Evolutionary conservation across 2,329 filamentous ascomycete genomes (phyloP), one percentile per base, ranked within the genome.

Genomic region (Coleophoma eucalyptorum): DNA sequence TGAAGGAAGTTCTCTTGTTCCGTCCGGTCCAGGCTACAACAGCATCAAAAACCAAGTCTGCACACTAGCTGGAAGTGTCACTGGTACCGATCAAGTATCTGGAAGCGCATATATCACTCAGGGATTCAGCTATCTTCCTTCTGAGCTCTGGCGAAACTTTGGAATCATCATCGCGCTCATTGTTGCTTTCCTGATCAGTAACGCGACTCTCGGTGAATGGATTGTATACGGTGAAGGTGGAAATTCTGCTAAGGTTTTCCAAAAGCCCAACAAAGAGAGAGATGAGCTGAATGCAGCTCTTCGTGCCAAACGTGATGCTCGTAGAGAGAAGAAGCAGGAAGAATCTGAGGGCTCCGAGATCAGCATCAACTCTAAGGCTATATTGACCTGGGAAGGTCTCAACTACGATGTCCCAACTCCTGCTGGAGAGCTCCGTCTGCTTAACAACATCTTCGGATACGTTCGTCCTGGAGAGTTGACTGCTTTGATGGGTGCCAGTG

Each of bases 311-410:
- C 77, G 77, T 16, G 76, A 83, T 4, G 73, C 74, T 46, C 78
- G 79, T 37, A 75, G 78, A 70, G 59, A 72, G 70, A 32, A 49
- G 5, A 75, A 68, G 53, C 26, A 26, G 26, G 66, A 66, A 2
- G 69, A 78, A 11, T 72, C 75, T 15, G 65, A 72, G 8, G 70
- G 69, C 0, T 59, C 60, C 2, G 74, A 80, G n/a, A 69, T 85
- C 33, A 78, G 68, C 37, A 81, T 85, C 52, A 70, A 74, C 3
- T 85, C 82, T 0, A 77, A 78, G 59, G 81, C 84, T 34, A 75
- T 90, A n/a, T 76, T 96, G 53, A 96, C 91, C 0, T 96, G 90
- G 87, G 88, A 93, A 65, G 77, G 88, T 56, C 82, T 97, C 53
- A 89, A 86, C 63, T 96, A 96, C 65, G 81, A 86, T 52, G 83